Percentiles rank a stretch among this genome's conserved stretches.
Conservation (phyloP, 2,329 filamentous ascomycete species). For the Chrysoporthe cubensis region DNA sequence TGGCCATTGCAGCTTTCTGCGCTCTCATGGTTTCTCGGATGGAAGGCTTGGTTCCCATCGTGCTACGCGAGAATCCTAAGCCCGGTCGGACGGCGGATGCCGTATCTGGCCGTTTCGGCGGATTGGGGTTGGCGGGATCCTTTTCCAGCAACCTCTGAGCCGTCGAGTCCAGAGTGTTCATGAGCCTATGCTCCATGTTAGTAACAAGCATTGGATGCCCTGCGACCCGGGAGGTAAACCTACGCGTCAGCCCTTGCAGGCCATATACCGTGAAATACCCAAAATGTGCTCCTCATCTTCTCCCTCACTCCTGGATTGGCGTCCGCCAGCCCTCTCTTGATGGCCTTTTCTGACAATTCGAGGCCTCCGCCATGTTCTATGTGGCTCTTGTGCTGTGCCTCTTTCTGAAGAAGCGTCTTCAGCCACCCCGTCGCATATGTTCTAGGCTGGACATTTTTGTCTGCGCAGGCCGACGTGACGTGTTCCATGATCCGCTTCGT, state of each 20-base stretch:
- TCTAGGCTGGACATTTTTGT: conserved; percentile 91
- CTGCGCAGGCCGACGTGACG: conserved; percentile 77
- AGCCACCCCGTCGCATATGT: conserved; percentile 82
- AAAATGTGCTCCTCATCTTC: conserved; percentile 82
- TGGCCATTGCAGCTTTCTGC: conserved; percentile 60
- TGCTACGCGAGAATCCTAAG: conserved; percentile 66
- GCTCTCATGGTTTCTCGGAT: conserved; percentile 84
- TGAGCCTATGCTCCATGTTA: conserved; percentile 60
- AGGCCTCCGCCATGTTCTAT: conserved; percentile 85
- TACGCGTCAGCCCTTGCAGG: conserved; percentile 74
- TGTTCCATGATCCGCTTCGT: conserved; percentile 83
- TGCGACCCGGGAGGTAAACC: conserved; percentile 39
- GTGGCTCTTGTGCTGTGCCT: conserved; percentile 76
- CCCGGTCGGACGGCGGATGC: conserved; percentile 55
- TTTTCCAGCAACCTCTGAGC: conserved; percentile 81
- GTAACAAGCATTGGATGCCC: conserved; percentile 2
- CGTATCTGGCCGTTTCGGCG: conserved; percentile 57
- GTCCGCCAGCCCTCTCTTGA: conserved; percentile 87
- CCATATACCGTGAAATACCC: conserved; percentile 81
- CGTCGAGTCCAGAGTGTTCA: conserved; percentile 76
- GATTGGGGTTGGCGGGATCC: conserved; percentile 80
- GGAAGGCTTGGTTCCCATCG: conserved; percentile 64
- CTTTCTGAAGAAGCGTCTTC: conserved; percentile 77
- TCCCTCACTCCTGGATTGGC: conserved; percentile 89
- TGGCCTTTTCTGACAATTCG: conserved; percentile 82